Percentiles rank a stretch among this genome's conserved stretches.
phyloP scores from a whole-genome alignment of 2,329 filamentous ascomycete genomes.

The Pestalotiopsis sp. region DNA sequence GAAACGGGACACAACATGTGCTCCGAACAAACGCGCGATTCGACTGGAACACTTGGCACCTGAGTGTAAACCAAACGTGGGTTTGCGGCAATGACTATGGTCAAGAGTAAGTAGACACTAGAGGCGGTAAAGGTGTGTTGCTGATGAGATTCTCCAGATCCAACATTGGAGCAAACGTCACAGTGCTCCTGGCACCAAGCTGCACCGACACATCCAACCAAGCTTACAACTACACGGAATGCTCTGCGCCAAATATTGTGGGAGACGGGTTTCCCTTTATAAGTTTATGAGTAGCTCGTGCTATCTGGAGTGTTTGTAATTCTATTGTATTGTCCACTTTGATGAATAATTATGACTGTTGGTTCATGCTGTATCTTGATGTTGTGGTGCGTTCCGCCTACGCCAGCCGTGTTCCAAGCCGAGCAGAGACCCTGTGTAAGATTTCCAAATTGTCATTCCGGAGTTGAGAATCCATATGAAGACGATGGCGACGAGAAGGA shows the following conservation, averaged over 20 bases:
- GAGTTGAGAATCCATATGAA: constrained; percentile 28
- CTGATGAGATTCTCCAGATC: not conserved
- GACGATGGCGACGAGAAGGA: constrained; percentile 36
- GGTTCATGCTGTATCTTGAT: too few relatives aligned
- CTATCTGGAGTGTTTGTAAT: not conserved
- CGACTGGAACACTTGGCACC: constrained; percentile 24
- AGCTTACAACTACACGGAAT: not conserved
- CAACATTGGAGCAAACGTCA: not conserved
- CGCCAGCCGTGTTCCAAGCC: not conserved
- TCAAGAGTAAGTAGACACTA: not conserved
- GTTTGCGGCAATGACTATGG: constrained; percentile 16
- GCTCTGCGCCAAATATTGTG: not conserved
- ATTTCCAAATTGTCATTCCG: not conserved
- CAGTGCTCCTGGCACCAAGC: not conserved
- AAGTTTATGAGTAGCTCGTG: not conserved
- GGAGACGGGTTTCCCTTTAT: not conserved
- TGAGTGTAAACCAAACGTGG: constrained; percentile 29
- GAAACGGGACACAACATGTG: constrained; percentile 13
- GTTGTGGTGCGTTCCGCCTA: not conserved
- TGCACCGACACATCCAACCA: not conserved
- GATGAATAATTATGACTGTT: not conserved
- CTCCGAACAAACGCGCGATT: constrained; percentile 24
- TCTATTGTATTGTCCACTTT: not conserved
- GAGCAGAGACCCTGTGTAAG: not conserved
- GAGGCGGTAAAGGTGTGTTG: too few relatives aligned